phyloP scores from a whole-genome alignment of 1,284 basidiomycete genomes.

The Puccinia novopanici region DNA sequence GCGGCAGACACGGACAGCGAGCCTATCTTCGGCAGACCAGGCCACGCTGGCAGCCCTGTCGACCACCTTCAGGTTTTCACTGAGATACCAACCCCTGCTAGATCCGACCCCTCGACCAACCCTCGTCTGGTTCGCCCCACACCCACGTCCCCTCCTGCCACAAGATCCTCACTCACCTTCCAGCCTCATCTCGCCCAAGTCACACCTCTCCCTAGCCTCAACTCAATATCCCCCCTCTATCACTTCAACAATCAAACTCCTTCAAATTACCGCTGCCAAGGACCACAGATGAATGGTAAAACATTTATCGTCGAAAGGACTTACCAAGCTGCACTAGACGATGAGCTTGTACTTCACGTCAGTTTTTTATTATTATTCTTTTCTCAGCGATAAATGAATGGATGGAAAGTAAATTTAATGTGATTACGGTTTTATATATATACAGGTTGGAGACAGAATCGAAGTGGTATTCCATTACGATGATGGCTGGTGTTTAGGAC shows the following conservation, averaged over 20 bases:
- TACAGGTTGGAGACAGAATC: conserved; percentile 43
- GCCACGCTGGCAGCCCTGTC: conserved; percentile 19
- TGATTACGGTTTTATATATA: background rate
- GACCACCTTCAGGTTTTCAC: conserved; percentile 11
- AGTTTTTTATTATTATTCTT: background rate
- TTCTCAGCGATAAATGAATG: background rate
- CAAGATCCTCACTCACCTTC: background rate
- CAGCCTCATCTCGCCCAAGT: background rate
- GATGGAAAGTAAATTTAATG: background rate
- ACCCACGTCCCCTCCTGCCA: background rate
- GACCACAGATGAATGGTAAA: conserved; percentile 22
- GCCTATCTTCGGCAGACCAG: conserved; percentile 23
- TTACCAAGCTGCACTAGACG: conserved; percentile 39
- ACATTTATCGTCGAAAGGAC: conserved; percentile 38
- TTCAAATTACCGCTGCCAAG: conserved; percentile 18
- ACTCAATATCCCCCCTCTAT: conserved; percentile 1
- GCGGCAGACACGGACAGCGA: conserved; percentile 13
- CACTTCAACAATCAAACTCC: background rate
- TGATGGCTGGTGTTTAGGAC: conserved; percentile 48
- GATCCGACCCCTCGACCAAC: background rate
- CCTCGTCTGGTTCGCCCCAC: background rate
- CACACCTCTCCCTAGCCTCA: conserved; percentile 1
- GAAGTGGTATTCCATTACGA: conserved; percentile 34
- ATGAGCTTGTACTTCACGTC: conserved; percentile 37
- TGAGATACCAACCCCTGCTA: conserved; percentile 8